Percentiles rank a stretch among this genome's conserved stretches.
Conservation (phyloP, 305 asterid species). For the Ilex paraguariensis region DNA sequence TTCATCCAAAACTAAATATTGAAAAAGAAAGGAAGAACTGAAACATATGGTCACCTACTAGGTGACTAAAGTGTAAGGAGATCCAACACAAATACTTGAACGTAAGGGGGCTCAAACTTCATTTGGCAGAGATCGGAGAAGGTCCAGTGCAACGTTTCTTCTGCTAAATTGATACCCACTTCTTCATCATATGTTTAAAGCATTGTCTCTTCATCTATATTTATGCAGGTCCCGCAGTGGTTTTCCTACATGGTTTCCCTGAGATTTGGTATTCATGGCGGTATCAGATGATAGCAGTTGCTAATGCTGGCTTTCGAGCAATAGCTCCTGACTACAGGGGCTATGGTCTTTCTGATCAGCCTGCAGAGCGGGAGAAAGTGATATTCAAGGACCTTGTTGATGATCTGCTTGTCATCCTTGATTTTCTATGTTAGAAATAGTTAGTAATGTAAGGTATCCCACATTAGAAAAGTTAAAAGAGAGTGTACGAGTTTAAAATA, state of each 20-base stretch:
- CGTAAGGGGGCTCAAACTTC: not conserved
- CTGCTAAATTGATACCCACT: too few relatives aligned
- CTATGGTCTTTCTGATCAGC: constrained; percentile 6
- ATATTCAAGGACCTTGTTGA: not conserved
- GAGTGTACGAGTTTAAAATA: too few relatives aligned
- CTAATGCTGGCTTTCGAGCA: constrained; percentile 1
- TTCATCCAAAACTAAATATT: too few relatives aligned
- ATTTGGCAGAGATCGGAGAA: not conserved
- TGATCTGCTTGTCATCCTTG: constrained; percentile 3
- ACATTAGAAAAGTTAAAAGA: too few relatives aligned
- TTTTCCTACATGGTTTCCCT: constrained; percentile 10
- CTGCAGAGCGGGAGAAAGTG: not conserved
- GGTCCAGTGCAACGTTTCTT: not conserved
- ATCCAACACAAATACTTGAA: not conserved
- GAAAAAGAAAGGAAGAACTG: too few relatives aligned
- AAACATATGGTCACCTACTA: too few relatives aligned
- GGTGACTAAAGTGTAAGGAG: too few relatives aligned
- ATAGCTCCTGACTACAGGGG: constrained; percentile 4
- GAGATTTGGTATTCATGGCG: constrained; percentile 13
- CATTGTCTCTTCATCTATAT: too few relatives aligned
- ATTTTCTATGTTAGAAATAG: too few relatives aligned
- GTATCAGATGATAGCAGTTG: constrained; percentile 3
- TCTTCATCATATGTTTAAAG: too few relatives aligned
- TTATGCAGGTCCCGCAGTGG: not conserved
- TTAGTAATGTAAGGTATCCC: too few relatives aligned